Conservation (phyloP, 2,329 filamentous ascomycete genomes). For the Beauveria varroae region DNA sequence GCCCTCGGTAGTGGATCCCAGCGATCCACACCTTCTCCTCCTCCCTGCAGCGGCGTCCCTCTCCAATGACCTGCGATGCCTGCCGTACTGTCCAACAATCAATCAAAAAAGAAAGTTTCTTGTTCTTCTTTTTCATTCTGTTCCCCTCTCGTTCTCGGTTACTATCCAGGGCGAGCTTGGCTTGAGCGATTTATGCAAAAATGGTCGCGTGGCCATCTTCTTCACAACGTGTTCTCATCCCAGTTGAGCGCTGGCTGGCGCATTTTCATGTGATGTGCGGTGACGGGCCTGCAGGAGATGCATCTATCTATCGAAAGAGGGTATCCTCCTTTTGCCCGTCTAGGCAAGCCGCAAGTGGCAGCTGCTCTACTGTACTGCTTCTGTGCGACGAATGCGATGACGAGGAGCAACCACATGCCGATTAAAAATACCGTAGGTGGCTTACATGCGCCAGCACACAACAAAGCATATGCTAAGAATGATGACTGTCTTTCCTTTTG, state of each 20-base stretch:
- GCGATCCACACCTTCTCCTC: not conserved
- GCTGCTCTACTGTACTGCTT: too few relatives aligned
- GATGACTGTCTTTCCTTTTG: not conserved
- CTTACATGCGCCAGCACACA: too few relatives aligned
- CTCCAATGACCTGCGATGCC: not conserved
- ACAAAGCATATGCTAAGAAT: too few relatives aligned
- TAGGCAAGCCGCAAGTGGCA: too few relatives aligned
- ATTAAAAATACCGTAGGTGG: too few relatives aligned
- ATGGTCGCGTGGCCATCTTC: not conserved
- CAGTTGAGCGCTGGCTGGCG: not conserved
- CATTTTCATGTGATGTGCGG: not conserved
- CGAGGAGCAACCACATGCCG: too few relatives aligned
- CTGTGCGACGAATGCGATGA: too few relatives aligned
- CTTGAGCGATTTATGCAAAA: not conserved
- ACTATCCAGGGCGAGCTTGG: not conserved
- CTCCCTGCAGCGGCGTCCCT: not conserved
- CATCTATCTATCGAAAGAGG: too few relatives aligned
- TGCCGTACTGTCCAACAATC: not conserved
- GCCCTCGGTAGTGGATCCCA: slow-evolving; percentile 5
- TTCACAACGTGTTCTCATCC: too few relatives aligned
- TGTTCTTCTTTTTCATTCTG: not conserved
- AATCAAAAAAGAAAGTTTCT: not conserved
- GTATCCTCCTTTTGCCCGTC: too few relatives aligned
- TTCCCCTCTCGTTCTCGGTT: not conserved
- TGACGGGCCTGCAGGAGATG: not conserved